Evolutionary conservation across 768 basidiomycete genomes (phyloP).

Genomic region (Russula foetens): DNA sequence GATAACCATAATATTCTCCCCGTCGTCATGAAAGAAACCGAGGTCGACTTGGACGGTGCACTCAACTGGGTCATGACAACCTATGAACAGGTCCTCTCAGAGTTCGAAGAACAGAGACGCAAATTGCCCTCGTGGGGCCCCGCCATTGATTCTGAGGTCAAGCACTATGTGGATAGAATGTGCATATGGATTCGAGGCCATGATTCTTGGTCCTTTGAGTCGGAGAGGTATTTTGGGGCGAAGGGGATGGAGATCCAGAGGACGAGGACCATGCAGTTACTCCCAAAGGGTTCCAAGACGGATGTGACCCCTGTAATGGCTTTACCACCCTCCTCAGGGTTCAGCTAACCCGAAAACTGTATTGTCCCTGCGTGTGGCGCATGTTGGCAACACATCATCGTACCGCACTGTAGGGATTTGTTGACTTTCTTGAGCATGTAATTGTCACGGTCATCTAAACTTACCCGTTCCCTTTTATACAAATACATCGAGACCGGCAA

Average conservation of each 20-base stretch:
- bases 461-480: too few species aligned
- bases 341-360: too few species aligned
- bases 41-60: conserved; percentile 23
- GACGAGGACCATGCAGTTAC: not conserved
- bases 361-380: too few species aligned
- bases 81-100: not conserved
- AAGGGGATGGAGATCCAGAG: conserved; percentile 47
- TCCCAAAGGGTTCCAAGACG: not conserved
- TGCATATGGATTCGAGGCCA: conserved; percentile 67
- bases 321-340: not conserved
- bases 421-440: too few species aligned
- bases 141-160: conserved; percentile 52
- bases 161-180: conserved; percentile 52
- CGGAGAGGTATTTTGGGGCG: conserved; percentile 58
- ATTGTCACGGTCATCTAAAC: not conserved
- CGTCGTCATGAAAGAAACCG: conserved; percentile 24
- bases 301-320: not conserved
- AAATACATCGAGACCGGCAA: too few species aligned
- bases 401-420: too few species aligned
- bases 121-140: conserved; percentile 55
- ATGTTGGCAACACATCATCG: too few species aligned
- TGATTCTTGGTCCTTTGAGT: conserved; percentile 66
- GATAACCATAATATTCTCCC: conserved; percentile 25
- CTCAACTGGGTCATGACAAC: conserved; percentile 18
- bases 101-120: conserved; percentile 29